Conservation (phyloP, 2,329 filamentous ascomycete species). For the Simplicillium aogashimaense region DNA sequence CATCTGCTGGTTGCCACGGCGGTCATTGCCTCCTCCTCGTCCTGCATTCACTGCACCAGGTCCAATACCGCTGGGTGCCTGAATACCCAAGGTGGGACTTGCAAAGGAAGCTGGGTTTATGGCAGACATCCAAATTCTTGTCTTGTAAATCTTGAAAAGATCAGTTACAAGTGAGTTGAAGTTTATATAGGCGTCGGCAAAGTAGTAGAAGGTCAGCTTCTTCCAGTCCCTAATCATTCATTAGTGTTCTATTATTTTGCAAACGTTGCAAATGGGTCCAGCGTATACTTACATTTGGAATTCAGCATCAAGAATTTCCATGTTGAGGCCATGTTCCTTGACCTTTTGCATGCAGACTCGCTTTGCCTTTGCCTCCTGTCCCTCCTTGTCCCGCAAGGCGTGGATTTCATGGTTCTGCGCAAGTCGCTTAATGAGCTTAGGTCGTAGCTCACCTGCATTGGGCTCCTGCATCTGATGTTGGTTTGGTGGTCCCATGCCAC, state of each 20-base stretch:
- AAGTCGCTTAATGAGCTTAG: conserved; percentile 92
- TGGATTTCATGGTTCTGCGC: conserved; percentile 88
- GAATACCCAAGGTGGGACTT: conserved; percentile 62
- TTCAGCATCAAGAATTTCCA: conserved; percentile 98
- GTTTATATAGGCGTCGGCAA: conserved; percentile 95
- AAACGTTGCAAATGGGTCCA: neutral
- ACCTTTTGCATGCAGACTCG: conserved; percentile 95
- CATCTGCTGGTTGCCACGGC: conserved; percentile 31
- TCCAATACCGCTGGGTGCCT: conserved; percentile 57
- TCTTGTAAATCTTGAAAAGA: conserved; percentile 98
- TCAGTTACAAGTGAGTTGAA: conserved; percentile 97
- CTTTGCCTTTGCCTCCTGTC: conserved; percentile 95
- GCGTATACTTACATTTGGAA: conserved; percentile 80
- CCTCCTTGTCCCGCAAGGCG: conserved; percentile 86
- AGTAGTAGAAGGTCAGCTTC: conserved; percentile 98
- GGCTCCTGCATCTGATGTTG: conserved; percentile 66
- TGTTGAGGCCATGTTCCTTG: conserved; percentile 84
- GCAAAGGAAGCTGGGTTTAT: conserved; percentile 96
- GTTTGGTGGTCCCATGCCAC: conserved; percentile 67
- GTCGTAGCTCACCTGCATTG: conserved; percentile 69
- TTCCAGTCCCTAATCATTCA: conserved; percentile 73
- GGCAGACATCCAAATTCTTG: conserved; percentile 98
- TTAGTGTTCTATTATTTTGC: conserved; percentile 5
- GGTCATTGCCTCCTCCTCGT: conserved; percentile 32
- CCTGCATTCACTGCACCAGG: conserved; percentile 54